Evolutionary conservation across 495 filamentous ascomycete species (phyloP).

Genomic region (Podospora appendiculata): DNA sequence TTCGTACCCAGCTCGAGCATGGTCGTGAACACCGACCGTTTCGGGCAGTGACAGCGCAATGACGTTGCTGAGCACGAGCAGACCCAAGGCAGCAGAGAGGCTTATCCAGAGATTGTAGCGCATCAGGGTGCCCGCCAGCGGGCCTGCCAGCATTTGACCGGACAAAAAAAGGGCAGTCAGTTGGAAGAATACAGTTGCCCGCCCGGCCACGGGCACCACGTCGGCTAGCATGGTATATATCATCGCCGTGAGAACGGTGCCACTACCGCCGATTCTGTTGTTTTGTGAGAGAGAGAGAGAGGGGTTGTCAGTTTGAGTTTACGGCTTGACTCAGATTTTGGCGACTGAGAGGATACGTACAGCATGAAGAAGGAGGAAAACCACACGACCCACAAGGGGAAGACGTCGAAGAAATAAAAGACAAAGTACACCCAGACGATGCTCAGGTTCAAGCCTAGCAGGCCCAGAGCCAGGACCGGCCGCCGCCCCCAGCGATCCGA

Average conservation of each 20-base stretch:
- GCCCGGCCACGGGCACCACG: slow-evolving; percentile 13
- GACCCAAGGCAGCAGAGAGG: slow-evolving; percentile 7
- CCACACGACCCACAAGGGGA: slow-evolving; percentile 23
- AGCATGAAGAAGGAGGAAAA: slow-evolving; percentile 11
- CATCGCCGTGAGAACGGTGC: slow-evolving; percentile 19
- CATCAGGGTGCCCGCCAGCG: slow-evolving; percentile 18
- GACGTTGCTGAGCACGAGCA: slow-evolving; percentile 7
- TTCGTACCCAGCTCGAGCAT: too few species aligned
- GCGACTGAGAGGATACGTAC: slow-evolving; percentile 7
- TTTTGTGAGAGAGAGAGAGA: neutral
- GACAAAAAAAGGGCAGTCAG: slow-evolving; percentile 15
- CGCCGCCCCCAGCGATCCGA: slow-evolving; percentile 26
- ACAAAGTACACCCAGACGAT: slow-evolving; percentile 7
- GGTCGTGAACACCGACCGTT: slow-evolving; percentile 18
- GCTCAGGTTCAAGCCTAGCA: slow-evolving; percentile 12
- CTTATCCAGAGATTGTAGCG: slow-evolving; percentile 15
- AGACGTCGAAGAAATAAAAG: slow-evolving; percentile 16
- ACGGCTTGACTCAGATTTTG: neutral
- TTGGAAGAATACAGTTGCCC: slow-evolving; percentile 25
- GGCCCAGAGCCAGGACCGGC: slow-evolving; percentile 17
- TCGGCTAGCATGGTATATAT: slow-evolving; percentile 25
- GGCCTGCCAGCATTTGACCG: slow-evolving; percentile 17
- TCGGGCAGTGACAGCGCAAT: slow-evolving; percentile 15
- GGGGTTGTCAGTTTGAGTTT: neutral
- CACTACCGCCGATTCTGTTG: slow-evolving; percentile 23